Conservation (phyloP, 805 yeast genomes). For the Diddensiella caesifluorescens region DNA sequence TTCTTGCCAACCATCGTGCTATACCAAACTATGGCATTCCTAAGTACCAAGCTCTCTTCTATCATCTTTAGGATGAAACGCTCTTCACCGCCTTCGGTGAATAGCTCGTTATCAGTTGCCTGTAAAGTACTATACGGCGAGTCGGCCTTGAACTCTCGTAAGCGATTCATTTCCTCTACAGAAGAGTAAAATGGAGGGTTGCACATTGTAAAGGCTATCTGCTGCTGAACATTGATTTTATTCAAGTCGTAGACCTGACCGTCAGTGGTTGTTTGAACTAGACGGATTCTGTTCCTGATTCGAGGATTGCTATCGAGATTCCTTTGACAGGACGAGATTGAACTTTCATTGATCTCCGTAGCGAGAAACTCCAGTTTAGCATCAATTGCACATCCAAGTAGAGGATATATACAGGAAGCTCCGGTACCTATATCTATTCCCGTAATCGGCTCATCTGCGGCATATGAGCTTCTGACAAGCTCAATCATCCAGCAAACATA, state of each 20-base stretch:
- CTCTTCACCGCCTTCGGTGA: slow-evolving; percentile 44
- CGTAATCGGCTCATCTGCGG: background rate
- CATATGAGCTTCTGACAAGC: slow-evolving; percentile 15
- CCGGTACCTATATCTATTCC: slow-evolving; percentile 48
- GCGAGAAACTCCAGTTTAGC: slow-evolving; percentile 34
- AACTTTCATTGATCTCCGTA: slow-evolving; percentile 38
- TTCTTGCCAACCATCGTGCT: slow-evolving; percentile 37
- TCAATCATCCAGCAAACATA: slow-evolving; percentile 28
- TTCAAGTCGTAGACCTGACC: background rate
- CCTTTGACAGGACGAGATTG: slow-evolving; percentile 31
- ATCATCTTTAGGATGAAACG: slow-evolving; percentile 37
- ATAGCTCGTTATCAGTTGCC: slow-evolving; percentile 37
- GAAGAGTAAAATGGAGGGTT: slow-evolving; percentile 50
- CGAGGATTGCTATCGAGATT: slow-evolving; percentile 21
- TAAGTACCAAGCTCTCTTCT: slow-evolving; percentile 26
- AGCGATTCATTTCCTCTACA: slow-evolving; percentile 30
- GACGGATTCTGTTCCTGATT: background rate
- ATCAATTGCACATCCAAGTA: slow-evolving; percentile 33
- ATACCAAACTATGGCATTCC: slow-evolving; percentile 33
- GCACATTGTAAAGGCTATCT: slow-evolving; percentile 38
- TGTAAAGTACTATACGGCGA: slow-evolving; percentile 21
- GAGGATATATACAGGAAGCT: slow-evolving; percentile 43
- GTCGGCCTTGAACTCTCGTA: slow-evolving; percentile 27
- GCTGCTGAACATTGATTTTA: background rate
- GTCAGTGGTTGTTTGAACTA: background rate